phyloP scores from a whole-genome alignment of 2,329 filamentous ascomycete species.

The Zalaria obscura region DNA sequence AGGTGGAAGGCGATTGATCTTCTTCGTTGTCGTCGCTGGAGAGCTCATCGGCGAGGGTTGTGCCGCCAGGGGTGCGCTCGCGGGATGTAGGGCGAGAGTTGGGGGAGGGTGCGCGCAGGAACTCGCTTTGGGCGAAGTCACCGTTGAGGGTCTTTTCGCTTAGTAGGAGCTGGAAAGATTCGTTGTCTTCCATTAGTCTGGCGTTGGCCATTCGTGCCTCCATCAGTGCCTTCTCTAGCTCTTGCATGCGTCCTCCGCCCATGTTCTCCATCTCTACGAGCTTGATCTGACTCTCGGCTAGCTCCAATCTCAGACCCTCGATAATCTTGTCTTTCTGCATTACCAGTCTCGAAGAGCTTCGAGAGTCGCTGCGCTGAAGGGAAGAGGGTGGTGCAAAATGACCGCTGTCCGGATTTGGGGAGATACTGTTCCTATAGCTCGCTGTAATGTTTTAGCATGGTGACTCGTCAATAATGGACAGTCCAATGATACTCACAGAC shows the following conservation, averaged over 20 bases:
- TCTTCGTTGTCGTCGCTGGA: conserved; percentile 44
- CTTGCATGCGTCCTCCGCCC: conserved; percentile 72
- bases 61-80: conserved; percentile 26
- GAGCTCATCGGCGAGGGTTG: conserved; percentile 78
- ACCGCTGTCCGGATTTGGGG: conserved; percentile 55
- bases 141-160: conserved; percentile 93
- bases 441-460: conserved; percentile 16
- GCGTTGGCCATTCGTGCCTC: conserved; percentile 94
- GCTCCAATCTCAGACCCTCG: conserved; percentile 76
- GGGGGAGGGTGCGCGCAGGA: conserved; percentile 44
- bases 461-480: neutral
- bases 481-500: conserved; percentile 7
- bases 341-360: conserved; percentile 68
- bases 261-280: conserved; percentile 87
- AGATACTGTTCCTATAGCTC: conserved; percentile 30
- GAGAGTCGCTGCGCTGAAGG: conserved; percentile 73
- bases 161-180: conserved; percentile 89
- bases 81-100: conserved; percentile 8
- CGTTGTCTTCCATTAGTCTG: conserved; percentile 93
- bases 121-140: conserved; percentile 72
- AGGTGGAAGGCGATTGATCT: conserved; percentile 28
- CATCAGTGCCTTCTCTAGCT: conserved; percentile 80
- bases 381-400: conserved; percentile 81
- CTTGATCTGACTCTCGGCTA: conserved; percentile 92
- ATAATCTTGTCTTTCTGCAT: conserved; percentile 95